Evolutionary conservation across 331 rosid genomes (phyloP).

Genomic region (Quercus phellos): DNA sequence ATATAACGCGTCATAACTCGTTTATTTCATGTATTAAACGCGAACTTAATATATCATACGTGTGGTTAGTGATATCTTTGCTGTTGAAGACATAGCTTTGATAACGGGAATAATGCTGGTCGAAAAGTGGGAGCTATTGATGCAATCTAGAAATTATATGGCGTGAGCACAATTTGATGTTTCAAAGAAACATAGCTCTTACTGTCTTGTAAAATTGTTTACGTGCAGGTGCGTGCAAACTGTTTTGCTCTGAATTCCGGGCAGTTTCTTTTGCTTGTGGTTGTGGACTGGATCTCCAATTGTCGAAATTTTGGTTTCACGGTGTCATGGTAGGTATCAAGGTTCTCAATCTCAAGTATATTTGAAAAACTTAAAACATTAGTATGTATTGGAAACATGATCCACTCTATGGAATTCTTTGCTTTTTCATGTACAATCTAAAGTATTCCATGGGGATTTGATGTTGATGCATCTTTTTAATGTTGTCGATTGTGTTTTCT

Average conservation of each 20-base stretch:
- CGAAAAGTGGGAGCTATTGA: not conserved
- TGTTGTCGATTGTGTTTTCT: not conserved
- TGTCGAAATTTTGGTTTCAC: not conserved
- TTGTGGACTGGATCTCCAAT: conserved; percentile 7
- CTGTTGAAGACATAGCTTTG: not conserved
- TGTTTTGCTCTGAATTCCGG: not conserved
- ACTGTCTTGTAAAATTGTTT: not conserved
- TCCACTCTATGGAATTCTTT: not conserved
- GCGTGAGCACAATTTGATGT: not conserved
- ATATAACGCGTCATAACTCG: too few relatives aligned
- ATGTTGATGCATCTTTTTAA: not conserved
- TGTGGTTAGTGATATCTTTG: not conserved
- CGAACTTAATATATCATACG: not conserved
- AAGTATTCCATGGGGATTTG: not conserved
- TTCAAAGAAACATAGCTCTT: not conserved
- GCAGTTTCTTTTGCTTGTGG: not conserved
- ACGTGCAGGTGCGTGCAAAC: not conserved
- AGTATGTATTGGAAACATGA: too few relatives aligned
- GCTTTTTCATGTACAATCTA: not conserved
- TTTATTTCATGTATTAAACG: not conserved
- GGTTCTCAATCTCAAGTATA: not conserved
- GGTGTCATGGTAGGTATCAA: conserved; percentile 11
- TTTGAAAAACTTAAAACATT: not conserved
- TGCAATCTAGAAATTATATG: not conserved
- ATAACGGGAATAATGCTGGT: not conserved